These are phyloP conservation scores for slime mould (Dictyostelium discoideum) DNA, from an alignment of 78 protist species.

Conservation along the genomic window dicty_2.7 NC_007091.3:3947001-3947500, in stretches of 20 bases:
- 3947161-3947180: not conserved
- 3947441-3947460: no score
- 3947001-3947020: not conserved
- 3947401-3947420: no score
- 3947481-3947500: no score
- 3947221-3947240: not conserved
- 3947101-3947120: not conserved
- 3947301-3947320: not conserved
- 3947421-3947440: no score
- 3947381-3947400: no score
- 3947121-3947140: not conserved
- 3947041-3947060: not conserved
- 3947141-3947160: no score
- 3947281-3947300: no score
- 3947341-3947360: not conserved
- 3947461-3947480: no score
- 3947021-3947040: no score
- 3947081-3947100: no score
- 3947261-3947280: not conserved
- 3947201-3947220: not conserved
- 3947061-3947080: not conserved
- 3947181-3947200: not conserved
- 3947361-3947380: not conserved
- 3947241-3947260: not conserved
- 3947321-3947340: not conserved